Conservation (phyloP, 2,329 filamentous ascomycete genomes). For the Epichloe glyceriae region DNA sequence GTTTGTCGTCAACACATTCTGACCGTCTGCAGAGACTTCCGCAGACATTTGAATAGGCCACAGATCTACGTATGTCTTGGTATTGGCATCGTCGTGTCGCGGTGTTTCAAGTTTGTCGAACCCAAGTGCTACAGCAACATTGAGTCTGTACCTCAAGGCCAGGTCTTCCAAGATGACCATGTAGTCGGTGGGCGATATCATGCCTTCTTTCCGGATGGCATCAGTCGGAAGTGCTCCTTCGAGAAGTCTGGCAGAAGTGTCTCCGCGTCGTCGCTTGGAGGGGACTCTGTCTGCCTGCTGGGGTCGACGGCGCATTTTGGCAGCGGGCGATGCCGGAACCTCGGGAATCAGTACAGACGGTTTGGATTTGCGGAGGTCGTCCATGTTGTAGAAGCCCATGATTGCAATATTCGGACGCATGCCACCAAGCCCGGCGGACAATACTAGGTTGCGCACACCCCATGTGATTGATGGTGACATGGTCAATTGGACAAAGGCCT, state of each 20-base stretch:
- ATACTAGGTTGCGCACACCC: constrained; percentile 70
- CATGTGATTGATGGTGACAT: constrained; percentile 74
- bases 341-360: constrained; percentile 45
- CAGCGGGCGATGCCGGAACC: constrained; percentile 24
- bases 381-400: constrained; percentile 66
- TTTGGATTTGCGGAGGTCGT: constrained; percentile 53
- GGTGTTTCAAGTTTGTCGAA: constrained; percentile 69
- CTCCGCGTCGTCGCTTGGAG: constrained; percentile 30
- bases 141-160: constrained; percentile 63
- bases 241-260: constrained; percentile 42
- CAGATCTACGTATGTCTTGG: constrained; percentile 71
- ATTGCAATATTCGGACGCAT: constrained; percentile 86
- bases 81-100: constrained; percentile 38
- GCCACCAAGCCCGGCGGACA: constrained; percentile 70
- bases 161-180: constrained; percentile 75
- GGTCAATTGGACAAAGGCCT: constrained; percentile 78
- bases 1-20: constrained; percentile 67
- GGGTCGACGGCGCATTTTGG: constrained; percentile 17
- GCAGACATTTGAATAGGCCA: constrained; percentile 95
- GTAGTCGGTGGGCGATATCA: constrained; percentile 60
- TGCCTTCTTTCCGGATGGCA: constrained; percentile 51
- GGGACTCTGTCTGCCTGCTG: constrained; percentile 16
- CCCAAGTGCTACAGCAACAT: constrained; percentile 72
- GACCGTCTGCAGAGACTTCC: constrained; percentile 55
- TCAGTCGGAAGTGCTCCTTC: constrained; percentile 55